Evolutionary conservation across 345 rosid genomes (phyloP).

Genomic region (Salix suchowensis): DNA sequence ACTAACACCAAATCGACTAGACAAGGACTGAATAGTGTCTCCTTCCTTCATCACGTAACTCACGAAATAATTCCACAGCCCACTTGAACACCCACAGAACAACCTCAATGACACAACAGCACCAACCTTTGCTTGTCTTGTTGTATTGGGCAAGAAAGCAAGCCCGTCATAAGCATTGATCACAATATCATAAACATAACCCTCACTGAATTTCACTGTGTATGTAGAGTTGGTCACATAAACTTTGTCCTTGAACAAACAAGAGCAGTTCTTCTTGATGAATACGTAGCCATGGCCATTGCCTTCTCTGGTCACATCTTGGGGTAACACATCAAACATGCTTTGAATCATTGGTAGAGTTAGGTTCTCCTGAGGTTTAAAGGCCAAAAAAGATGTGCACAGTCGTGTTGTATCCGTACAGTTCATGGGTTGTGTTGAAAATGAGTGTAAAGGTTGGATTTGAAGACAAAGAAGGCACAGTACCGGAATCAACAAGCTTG

Average conservation of each 20-base stretch:
- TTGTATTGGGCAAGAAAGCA: slow-evolving; percentile 49
- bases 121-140: slow-evolving; percentile 51
- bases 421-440: slow-evolving; percentile 54
- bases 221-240: slow-evolving; percentile 74
- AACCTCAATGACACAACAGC: slow-evolving; percentile 73
- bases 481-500: slow-evolving; percentile 23
- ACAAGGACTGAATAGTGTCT: slow-evolving; percentile 73
- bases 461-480: slow-evolving; percentile 18
- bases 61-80: slow-evolving; percentile 92
- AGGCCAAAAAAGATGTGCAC: slow-evolving; percentile 85
- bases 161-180: slow-evolving; percentile 73
- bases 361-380: slow-evolving; percentile 57
- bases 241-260: slow-evolving; percentile 48
- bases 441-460: slow-evolving; percentile 24
- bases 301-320: slow-evolving; percentile 50
- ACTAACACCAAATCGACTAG: slow-evolving; percentile 89
- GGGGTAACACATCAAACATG: slow-evolving; percentile 81
- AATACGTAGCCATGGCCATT: slow-evolving; percentile 49
- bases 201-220: slow-evolving; percentile 59
- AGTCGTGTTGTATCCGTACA: slow-evolving; percentile 79
- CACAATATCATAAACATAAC: slow-evolving; percentile 55
- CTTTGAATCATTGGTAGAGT: slow-evolving; percentile 63
- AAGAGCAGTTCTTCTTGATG: slow-evolving; percentile 84
- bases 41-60: slow-evolving; percentile 75
- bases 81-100: slow-evolving; percentile 92